These are phyloP conservation scores for Staphylotrichum tortipilum DNA, from an alignment of 495 filamentous ascomycete genomes.

Conservation along the genomic window DNA sequence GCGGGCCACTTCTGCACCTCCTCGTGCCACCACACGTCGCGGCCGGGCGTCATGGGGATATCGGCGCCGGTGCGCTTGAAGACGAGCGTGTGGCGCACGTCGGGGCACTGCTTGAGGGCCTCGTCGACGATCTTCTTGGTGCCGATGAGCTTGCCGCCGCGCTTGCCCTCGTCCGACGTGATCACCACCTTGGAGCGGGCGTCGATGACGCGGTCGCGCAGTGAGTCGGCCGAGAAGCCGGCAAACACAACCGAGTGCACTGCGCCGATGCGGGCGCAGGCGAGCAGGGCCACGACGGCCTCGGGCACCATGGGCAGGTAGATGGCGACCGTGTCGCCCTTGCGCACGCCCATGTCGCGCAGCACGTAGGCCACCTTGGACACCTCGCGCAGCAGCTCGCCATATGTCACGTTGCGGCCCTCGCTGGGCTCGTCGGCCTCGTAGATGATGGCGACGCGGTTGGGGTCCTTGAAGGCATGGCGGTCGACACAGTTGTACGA, in stretches of 20 bases:
- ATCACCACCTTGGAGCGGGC: slow-evolving; percentile 86
- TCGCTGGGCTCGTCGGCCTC: slow-evolving; percentile 88
- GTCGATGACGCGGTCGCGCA: slow-evolving; percentile 91
- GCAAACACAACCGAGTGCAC: slow-evolving; percentile 98
- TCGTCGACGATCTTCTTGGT: slow-evolving; percentile 99
- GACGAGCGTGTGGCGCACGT: slow-evolving; percentile 75
- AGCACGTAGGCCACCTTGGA: slow-evolving; percentile 77
- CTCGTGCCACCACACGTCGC: slow-evolving; percentile 98
- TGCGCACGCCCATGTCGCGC: slow-evolving; percentile 90
- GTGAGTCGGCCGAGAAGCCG: slow-evolving; percentile 93
- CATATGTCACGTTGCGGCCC: slow-evolving; percentile 84
- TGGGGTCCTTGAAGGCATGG: slow-evolving; percentile 84
- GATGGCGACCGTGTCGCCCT: slow-evolving; percentile 94
- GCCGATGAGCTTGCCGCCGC: slow-evolving; percentile 93
- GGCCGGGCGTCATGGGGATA: slow-evolving; percentile 78
- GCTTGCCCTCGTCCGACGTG: slow-evolving; percentile 94
- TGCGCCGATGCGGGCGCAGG: slow-evolving; percentile 85
- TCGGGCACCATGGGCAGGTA: slow-evolving; percentile 99
- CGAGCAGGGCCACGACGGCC: slow-evolving; percentile 83
- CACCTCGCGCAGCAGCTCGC: slow-evolving; percentile 88
- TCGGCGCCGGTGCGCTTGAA: slow-evolving; percentile 94
- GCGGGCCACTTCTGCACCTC: slow-evolving; percentile 90
- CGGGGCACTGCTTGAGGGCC: slow-evolving; percentile 92
- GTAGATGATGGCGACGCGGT: slow-evolving; percentile 94
- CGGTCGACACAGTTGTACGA: slow-evolving; percentile 97